phyloP scores from a whole-genome alignment of 345 rosid genomes.

The Combretum micranthum region DNA sequence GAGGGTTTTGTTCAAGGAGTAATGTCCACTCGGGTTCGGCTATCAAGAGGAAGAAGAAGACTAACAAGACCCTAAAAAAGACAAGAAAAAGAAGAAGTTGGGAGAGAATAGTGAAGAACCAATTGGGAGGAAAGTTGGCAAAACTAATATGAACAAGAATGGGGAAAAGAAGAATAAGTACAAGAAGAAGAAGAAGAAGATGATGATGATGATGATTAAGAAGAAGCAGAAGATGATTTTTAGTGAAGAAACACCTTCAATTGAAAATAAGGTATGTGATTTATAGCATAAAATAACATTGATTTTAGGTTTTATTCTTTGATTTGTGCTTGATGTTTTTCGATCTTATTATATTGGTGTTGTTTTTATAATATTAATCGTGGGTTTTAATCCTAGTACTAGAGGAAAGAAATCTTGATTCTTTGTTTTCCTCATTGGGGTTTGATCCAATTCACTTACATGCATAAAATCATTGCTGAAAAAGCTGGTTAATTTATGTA shows the following conservation, averaged over 20 bases:
- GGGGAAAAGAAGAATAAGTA: not conserved
- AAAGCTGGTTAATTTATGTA: conserved; percentile 20
- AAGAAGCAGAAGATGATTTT: conserved; percentile 19
- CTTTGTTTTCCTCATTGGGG: conserved; percentile 5
- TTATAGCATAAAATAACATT: conserved; percentile 14
- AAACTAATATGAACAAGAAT: no score
- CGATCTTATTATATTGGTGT: no score
- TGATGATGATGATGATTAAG: conserved; percentile 17
- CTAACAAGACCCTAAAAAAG: no score
- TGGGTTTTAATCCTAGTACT: no score
- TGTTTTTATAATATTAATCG: no score
- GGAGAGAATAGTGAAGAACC: no score
- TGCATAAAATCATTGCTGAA: conserved; percentile 18
- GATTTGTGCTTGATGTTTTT: not conserved
- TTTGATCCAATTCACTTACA: conserved; percentile 2
- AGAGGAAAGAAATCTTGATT: no score
- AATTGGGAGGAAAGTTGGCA: no score
- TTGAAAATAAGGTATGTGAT: conserved; percentile 24
- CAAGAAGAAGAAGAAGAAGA: conserved; percentile 13
- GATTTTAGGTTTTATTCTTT: conserved; percentile 2
- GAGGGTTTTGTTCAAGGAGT: no score
- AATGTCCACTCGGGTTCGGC: no score
- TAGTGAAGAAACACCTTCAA: not conserved
- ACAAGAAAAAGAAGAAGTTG: no score
- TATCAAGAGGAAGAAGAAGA: no score